A percentile compares a stretch with the other conserved stretches of the same genome.
phyloP scores from a whole-genome alignment of 805 yeast species.

The Metahyphopichia silvanorum region DNA sequence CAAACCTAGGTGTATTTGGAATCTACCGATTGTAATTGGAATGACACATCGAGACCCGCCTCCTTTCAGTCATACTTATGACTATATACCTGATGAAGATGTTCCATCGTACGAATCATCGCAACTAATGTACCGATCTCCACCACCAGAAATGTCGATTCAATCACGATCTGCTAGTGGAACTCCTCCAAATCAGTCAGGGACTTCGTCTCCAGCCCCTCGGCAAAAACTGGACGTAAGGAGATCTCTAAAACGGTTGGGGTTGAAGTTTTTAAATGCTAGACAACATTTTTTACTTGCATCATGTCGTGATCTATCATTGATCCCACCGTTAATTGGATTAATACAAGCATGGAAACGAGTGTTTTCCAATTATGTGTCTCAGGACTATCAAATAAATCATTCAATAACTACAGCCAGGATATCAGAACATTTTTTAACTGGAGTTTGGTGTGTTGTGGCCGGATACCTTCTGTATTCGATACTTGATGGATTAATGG shows the following conservation, averaged over 20 bases:
- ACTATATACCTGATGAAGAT: conserved; percentile 30
- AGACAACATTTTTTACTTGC: conserved; percentile 75
- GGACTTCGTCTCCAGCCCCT: conserved; percentile 4
- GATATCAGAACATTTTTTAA: conserved; percentile 73
- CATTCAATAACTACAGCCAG: conserved; percentile 48
- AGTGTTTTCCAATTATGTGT: conserved; percentile 18
- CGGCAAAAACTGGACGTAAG: conserved; percentile 9
- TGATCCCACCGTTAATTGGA: conserved; percentile 64
- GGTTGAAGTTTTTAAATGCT: conserved; percentile 69
- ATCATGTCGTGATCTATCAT: conserved; percentile 72
- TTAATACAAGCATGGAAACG: conserved; percentile 42
- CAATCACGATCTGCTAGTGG: conserved; percentile 1
- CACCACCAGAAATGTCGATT: conserved; percentile 4
- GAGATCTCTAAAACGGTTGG: conserved; percentile 49
- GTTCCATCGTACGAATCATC: conserved; percentile 43
- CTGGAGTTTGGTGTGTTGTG: conserved; percentile 92
- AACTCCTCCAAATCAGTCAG: background rate
- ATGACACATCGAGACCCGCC: background rate
- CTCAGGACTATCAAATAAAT: conserved; percentile 2
- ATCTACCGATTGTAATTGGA: too few species aligned
- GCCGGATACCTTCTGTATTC: conserved; percentile 81
- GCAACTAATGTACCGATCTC: conserved; percentile 19
- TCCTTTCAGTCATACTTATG: conserved; percentile 9
- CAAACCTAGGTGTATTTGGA: too few species aligned
- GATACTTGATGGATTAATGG: conserved; percentile 84